These are phyloP conservation scores for Sporothrix sp. DNA, from an alignment of 2,329 filamentous ascomycete species.

Conservation along the genomic window DNA sequence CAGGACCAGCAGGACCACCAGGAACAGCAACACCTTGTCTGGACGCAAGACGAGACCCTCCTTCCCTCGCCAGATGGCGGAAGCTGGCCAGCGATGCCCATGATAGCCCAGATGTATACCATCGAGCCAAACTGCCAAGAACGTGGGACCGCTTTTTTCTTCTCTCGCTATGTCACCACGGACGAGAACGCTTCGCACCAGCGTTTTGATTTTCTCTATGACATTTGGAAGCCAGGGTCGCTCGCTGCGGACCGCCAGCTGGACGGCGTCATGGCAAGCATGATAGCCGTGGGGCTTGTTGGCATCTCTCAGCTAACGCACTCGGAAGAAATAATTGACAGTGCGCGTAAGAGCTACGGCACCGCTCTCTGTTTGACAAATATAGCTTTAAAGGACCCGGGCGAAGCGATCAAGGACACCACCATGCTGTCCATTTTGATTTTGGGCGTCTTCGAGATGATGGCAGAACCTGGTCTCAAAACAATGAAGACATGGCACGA, in stretches of 20 bases:
- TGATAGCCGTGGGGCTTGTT: constrained; percentile 45
- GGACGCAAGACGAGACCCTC: constrained; percentile 22
- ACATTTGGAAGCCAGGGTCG: constrained; percentile 40
- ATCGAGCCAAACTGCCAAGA: constrained; percentile 31
- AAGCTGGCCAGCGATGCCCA: constrained; percentile 25
- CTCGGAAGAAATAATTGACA: constrained; percentile 33
- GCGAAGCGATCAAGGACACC: constrained; percentile 35
- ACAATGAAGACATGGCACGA: constrained; percentile 43
- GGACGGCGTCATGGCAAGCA: constrained; percentile 41
- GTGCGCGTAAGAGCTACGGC: constrained; percentile 41
- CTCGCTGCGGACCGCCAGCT: constrained; percentile 24
- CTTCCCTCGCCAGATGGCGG: constrained; percentile 26
- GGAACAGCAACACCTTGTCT: constrained; percentile 3
- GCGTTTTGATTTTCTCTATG: constrained; percentile 43
- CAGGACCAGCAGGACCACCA: not conserved
- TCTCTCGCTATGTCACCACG: constrained; percentile 40
- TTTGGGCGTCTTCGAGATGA: constrained; percentile 44
- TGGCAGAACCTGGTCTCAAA: constrained; percentile 36
- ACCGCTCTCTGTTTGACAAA: constrained; percentile 43
- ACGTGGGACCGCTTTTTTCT: constrained; percentile 39
- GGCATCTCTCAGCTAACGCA: constrained; percentile 39
- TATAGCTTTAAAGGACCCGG: constrained; percentile 36
- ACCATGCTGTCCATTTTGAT: constrained; percentile 46
- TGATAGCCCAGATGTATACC: constrained; percentile 24
- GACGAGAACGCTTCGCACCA: constrained; percentile 37